Percentiles rank a stretch among this genome's conserved stretches.
These are phyloP conservation scores for Colletotrichum phormii DNA, from an alignment of 2,329 filamentous ascomycete species.

Conservation along the genomic window DNA sequence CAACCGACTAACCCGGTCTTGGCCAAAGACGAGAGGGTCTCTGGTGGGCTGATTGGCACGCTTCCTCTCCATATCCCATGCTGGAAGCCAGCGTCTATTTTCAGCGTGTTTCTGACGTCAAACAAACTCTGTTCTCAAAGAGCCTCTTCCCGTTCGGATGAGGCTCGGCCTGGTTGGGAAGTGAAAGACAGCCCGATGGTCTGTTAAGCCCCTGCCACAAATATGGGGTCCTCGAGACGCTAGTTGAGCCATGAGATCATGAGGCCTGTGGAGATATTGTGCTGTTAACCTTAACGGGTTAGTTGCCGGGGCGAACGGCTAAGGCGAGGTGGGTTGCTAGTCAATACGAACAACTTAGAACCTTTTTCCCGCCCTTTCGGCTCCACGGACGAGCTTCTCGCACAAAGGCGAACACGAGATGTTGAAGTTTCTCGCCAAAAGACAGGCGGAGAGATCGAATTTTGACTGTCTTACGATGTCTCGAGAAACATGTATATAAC, in stretches of 20 bases:
- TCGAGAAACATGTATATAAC: slow-evolving; percentile 6
- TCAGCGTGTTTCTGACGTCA: slow-evolving; percentile 26
- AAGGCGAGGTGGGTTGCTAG: slow-evolving; percentile 1
- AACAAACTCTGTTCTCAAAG: neutral
- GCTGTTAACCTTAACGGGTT: slow-evolving; percentile 23
- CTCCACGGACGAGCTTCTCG: slow-evolving; percentile 17
- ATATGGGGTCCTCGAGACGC: slow-evolving; percentile 10
- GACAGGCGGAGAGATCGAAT: neutral
- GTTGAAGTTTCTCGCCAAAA: neutral
- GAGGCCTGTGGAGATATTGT: slow-evolving; percentile 14
- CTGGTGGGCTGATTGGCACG: slow-evolving; percentile 4
- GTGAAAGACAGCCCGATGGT: neutral
- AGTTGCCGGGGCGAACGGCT: slow-evolving; percentile 18
- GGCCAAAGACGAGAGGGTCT: neutral
- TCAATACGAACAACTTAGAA: slow-evolving; percentile 20
- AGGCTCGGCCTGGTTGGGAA: neutral
- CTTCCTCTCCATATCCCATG: neutral
- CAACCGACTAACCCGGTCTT: neutral
- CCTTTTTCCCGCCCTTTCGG: neutral
- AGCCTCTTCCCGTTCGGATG: neutral
- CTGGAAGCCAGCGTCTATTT: neutral
- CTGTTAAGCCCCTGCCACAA: slow-evolving; percentile 14
- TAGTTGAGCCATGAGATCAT: slow-evolving; percentile 28
- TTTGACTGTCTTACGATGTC: neutral
- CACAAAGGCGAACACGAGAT: slow-evolving; percentile 29